Evolutionary conservation across 2,329 filamentous ascomycete genomes (phyloP).

Genomic region (Ophiostoma sp.): DNA sequence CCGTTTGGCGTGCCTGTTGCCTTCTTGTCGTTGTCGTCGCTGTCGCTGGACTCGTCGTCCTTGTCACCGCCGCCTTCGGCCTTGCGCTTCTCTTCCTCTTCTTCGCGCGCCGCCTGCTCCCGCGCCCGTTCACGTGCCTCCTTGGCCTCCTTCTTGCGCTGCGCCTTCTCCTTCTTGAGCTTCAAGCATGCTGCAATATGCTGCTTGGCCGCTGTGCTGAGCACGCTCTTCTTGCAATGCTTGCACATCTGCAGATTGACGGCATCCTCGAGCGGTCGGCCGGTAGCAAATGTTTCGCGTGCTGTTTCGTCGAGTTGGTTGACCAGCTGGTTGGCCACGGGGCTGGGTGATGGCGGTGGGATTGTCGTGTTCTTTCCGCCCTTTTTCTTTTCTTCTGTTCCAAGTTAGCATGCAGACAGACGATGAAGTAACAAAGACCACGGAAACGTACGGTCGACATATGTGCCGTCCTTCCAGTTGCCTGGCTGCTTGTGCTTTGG

Average conservation of each 20-base stretch:
- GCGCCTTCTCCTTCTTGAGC: conserved; percentile 76
- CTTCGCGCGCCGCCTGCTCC: conserved; percentile 53
- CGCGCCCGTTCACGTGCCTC: conserved; percentile 63
- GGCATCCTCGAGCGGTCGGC: conserved; percentile 72
- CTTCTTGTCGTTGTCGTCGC: conserved; percentile 37
- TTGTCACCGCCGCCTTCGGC: conserved; percentile 47
- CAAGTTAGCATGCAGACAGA: background rate
- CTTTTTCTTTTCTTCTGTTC: conserved; percentile 46
- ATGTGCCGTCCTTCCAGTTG: conserved; percentile 64
- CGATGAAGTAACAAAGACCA: background rate
- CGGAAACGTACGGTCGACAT: conserved; percentile 51
- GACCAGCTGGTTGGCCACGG: conserved; percentile 39
- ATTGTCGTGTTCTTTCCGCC: conserved; percentile 7
- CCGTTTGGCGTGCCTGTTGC: conserved; percentile 27
- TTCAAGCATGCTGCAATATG: conserved; percentile 81
- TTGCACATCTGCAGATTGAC: conserved; percentile 82
- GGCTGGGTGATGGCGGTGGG: conserved; percentile 45
- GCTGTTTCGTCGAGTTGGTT: conserved; percentile 70
- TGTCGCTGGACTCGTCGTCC: conserved; percentile 26
- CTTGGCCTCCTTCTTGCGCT: conserved; percentile 68
- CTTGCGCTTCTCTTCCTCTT: conserved; percentile 51
- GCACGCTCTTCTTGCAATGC: conserved; percentile 84
- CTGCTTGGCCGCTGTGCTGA: conserved; percentile 66
- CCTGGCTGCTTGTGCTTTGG: conserved; percentile 62
- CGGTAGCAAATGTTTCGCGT: conserved; percentile 73